These are phyloP conservation scores for Amoebophrya sp. DNA, from an alignment of 169 alveolate genomes.

Conservation along the genomic window DNA sequence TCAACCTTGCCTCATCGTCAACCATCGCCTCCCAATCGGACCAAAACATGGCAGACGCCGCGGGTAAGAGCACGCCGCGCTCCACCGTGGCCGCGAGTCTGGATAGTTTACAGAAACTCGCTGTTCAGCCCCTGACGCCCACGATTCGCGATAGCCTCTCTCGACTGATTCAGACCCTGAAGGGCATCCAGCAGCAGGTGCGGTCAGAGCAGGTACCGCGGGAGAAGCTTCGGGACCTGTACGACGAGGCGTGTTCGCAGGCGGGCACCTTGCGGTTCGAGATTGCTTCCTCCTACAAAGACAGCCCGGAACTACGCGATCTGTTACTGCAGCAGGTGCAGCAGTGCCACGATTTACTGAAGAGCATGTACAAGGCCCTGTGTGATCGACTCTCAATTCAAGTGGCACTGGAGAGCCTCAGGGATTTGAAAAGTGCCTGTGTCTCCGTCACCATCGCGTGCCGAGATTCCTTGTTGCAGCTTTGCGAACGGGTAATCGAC, in stretches of 20 bases:
- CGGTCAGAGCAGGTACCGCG: not conserved
- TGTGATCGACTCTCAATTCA: not conserved
- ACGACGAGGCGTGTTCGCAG: not conserved
- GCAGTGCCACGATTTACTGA: not conserved
- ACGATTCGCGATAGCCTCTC: too few relatives aligned
- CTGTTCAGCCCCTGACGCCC: too few relatives aligned
- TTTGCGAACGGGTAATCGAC: not conserved
- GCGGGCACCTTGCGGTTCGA: not conserved
- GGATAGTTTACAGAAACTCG: too few relatives aligned
- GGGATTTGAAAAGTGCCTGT: not conserved
- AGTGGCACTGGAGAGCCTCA: not conserved
- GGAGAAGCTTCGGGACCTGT: slow-evolving; percentile 15
- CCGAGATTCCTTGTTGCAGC: not conserved
- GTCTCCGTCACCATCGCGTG: not conserved
- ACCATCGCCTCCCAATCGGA: too few relatives aligned
- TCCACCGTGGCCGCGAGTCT: too few relatives aligned
- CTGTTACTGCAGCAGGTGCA: not conserved
- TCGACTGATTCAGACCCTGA: too few relatives aligned
- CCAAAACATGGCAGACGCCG: too few relatives aligned
- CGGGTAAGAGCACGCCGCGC: too few relatives aligned
- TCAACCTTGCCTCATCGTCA: too few relatives aligned
- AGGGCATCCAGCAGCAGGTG: too few relatives aligned
- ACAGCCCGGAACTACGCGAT: not conserved
- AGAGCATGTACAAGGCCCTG: not conserved
- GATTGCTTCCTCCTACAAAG: not conserved